Base-by-base conservation (phyloP, 1,139 yeast species). In the Blastobotrys ciferrii region DNA sequence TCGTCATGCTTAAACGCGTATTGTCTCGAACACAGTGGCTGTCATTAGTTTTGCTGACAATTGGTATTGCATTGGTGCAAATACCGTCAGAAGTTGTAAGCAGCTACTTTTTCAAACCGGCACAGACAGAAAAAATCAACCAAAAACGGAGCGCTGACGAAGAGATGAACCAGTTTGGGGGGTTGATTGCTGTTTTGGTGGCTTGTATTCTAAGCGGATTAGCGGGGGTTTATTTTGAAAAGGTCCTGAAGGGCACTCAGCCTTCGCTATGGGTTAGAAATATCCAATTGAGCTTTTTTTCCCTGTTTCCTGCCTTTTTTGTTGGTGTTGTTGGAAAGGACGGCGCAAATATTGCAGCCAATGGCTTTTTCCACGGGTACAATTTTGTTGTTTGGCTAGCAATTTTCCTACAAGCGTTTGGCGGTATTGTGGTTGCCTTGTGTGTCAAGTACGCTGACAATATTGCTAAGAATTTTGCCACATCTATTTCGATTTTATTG, bases 391-490 rank as follows among this genome's bases (percentile, higher is more conserved):
- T 71, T 3, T 64, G 69, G 67, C 53, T 63, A 7, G 73, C 73
- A 32, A 68, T 70, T 40, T 50, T 66, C 14, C 60, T 70, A 31
- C 74, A 70, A 53, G 74, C 75, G 3, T 49, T 66, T 38, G 74
- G 74, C n/a, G 74, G 74, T 3, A 67, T 70, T 43, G 58, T 70
- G 20, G 74, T 70, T 3, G 74, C 74, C 2, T 54, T 70, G 31
- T 70, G 73, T 48, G 74, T 70, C 50, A 71, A 71, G 51, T 70
- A 64, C 51, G 74, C 74, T 23, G 74, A 70, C 59, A 70, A 69
- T 54, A 70, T 70, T 50, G 71, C 71, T 45, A 70, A 70, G 58
- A 71, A 71, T 61, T 71, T 71, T 57, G 73, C 75, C 3, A 71
- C 75, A 2, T 67, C 72, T 9, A 64, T 71, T 42, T 68, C 73